Percentiles rank a stretch among this genome's conserved stretches.
These are phyloP conservation scores for Salix koriyanagi DNA, from an alignment of 345 rosid species.

Conservation along the genomic window DNA sequence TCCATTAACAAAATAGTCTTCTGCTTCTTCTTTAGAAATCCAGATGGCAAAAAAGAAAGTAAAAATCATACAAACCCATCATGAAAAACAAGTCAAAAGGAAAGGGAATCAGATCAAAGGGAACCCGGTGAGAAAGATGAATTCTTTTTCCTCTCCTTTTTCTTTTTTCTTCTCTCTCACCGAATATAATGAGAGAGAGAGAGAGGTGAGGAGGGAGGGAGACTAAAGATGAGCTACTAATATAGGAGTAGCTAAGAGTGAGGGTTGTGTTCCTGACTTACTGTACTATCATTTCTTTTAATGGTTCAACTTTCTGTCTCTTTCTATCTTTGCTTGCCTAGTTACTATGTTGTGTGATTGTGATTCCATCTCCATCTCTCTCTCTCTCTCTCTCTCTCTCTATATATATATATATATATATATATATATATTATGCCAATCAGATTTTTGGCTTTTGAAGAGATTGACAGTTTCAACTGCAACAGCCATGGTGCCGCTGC, in stretches of 20 bases:
- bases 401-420: background rate
- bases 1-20: background rate
- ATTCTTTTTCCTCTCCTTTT: slow-evolving; percentile 8
- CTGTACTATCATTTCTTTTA: background rate
- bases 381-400: too few species aligned
- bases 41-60: background rate
- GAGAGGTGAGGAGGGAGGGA: background rate
- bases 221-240: background rate
- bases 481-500: slow-evolving; percentile 5
- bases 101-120: slow-evolving; percentile 6
- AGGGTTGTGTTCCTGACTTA: background rate
- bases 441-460: slow-evolving; percentile 5
- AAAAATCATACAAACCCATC: background rate
- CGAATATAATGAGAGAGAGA: background rate
- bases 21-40: background rate
- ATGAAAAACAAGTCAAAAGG: slow-evolving; percentile 1
- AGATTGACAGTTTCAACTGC: slow-evolving; percentile 20
- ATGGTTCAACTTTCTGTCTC: slow-evolving; percentile 4
- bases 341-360: background rate
- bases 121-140: background rate
- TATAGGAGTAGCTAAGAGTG: background rate
- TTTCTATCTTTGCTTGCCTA: background rate
- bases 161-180: background rate
- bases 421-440: background rate
- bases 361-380: background rate